phyloP scores from a whole-genome alignment of 495 filamentous ascomycete species.

The Rhypophila decipiens region DNA sequence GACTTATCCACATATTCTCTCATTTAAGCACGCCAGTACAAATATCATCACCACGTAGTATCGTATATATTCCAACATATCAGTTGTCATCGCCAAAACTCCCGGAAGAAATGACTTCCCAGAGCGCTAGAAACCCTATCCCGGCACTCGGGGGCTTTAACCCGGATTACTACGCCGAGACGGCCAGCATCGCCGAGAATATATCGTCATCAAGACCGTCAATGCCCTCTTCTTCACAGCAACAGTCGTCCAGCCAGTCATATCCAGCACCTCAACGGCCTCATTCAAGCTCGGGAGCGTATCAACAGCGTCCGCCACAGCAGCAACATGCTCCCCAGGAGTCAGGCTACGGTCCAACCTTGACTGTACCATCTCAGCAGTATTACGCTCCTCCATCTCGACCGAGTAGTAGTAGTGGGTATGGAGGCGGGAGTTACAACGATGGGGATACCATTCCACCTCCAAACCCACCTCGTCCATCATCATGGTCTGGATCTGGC shows the following conservation, averaged over 20 bases:
- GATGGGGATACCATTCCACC: constrained; percentile 6
- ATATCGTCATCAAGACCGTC: neutral
- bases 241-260: constrained; percentile 6
- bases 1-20: too few species aligned
- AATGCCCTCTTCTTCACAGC: neutral
- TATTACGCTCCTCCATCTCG: neutral
- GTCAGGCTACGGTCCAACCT: neutral
- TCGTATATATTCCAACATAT: neutral
- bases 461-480: constrained; percentile 6
- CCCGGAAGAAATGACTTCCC: constrained; percentile 1
- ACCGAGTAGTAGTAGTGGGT: too few species aligned
- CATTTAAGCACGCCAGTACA: too few species aligned
- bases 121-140: neutral
- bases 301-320: neutral
- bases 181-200: constrained; percentile 5
- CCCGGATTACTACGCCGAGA: constrained; percentile 15
- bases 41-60: neutral
- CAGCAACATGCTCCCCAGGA: neutral
- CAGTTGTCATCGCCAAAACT: neutral
- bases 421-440: neutral
- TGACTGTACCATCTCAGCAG: neutral
- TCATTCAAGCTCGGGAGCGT: neutral
- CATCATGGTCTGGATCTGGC: neutral
- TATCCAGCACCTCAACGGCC: neutral
- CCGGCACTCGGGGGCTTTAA: constrained; percentile 9